These are phyloP conservation scores for Diplodia corticola DNA, from an alignment of 2,329 filamentous ascomycete species.

Conservation along the genomic window DNA sequence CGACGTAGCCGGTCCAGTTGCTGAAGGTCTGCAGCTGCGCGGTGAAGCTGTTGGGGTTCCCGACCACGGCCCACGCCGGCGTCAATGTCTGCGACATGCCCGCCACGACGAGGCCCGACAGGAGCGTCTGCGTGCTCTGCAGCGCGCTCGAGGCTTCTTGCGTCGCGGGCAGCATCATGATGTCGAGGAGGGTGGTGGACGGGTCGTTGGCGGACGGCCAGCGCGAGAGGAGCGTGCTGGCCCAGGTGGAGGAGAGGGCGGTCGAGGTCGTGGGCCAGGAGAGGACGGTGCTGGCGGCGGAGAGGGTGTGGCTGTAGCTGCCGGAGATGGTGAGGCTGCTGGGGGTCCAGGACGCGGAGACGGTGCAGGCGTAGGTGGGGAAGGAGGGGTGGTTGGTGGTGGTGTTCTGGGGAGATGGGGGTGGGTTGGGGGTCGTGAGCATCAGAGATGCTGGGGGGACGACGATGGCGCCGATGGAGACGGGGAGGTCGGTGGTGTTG, in stretches of 20 bases:
- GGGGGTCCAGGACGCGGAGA: not conserved
- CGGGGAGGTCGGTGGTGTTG: not conserved
- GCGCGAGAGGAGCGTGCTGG: not conserved
- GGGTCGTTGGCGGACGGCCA: not conserved
- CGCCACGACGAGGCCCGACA: not conserved
- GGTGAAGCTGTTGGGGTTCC: not conserved
- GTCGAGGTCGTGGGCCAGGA: not conserved
- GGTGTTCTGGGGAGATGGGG: no score
- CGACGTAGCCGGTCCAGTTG: fast-evolving
- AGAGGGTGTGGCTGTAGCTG: no score
- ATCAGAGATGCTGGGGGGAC: not conserved
- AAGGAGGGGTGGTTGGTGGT: not conserved
- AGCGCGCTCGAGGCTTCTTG: not conserved
- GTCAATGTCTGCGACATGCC: not conserved
- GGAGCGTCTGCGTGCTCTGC: not conserved
- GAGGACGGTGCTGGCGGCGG: not conserved
- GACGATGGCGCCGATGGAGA: not conserved
- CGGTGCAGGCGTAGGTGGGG: not conserved
- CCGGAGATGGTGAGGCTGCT: no score
- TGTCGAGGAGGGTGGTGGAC: not conserved
- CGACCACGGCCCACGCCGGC: not conserved
- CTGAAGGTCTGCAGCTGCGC: not conserved
- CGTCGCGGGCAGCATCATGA: not conserved
- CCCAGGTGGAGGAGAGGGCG: not conserved
- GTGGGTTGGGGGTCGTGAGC: no score